Base-by-base conservation (phyloP, 768 basidiomycete species). In the Lactarius tabidus region DNA sequence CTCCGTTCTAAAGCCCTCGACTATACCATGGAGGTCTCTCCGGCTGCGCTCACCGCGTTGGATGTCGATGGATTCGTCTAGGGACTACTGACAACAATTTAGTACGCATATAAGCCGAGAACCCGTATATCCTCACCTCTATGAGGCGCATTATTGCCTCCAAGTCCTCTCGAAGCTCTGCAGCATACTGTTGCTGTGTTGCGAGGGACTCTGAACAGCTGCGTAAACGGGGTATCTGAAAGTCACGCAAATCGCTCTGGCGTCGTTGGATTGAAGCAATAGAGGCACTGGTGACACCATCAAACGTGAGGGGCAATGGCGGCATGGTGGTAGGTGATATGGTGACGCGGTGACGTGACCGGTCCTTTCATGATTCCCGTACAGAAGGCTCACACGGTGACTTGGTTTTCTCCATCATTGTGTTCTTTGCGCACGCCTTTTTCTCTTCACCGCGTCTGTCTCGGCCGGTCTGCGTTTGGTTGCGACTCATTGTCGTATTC, bases 91-190 rank as follows among this genome's bases (percentile, higher is more conserved):
- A 71, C 36, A 55, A 7, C 14, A 73, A 59, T 87, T 87, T 65
- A 94, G 74, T 53, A 79, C 33, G 8, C 65, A 62, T 15, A 20
- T 57, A 20, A 29, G 23, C 39, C 58, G n/a, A 41, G 55, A 35
- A 14, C 28, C 39, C 33, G 12, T 8, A 29, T 14, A n/a, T 31
- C 12, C 23, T 65, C 66, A 90, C 87, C 79, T 95, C 90, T n/a
- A 95, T 77, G 61, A 88, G 84, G 43, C 80, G 79, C 8, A 80
- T 78, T 26, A 90, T 80, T 0, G 77, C 71, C 41, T 87, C 86
- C 20, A 93, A 75, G 71, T 95, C 93, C 60, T 89, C 88, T 33
- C 91, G 79, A 64, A 95, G 74, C 72, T 93, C 92, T 5, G 84
- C 85, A 1, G 86, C 85, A 60, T 89, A 79, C 56, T 85, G 82